phyloP scores from a whole-genome alignment of 495 filamentous ascomycete species.

The Podospora pseudocomata region DNA sequence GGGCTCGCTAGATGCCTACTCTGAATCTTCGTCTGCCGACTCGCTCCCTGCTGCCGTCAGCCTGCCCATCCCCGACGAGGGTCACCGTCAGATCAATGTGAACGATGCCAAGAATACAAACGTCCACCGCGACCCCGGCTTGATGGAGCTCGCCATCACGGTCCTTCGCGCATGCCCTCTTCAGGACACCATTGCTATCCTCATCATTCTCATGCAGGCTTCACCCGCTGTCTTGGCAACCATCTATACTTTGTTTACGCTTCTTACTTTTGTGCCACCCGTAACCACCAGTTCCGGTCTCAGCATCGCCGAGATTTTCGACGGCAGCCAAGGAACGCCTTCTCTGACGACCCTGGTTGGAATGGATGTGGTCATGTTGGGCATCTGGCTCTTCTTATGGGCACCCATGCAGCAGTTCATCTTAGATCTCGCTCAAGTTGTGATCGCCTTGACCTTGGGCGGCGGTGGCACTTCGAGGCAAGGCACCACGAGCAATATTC shows the following conservation, averaged over 20 bases:
- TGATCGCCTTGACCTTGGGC: constrained; percentile 89
- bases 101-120: constrained; percentile 64
- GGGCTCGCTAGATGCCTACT: constrained; percentile 44
- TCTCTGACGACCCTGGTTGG: constrained; percentile 77
- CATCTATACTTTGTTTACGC: constrained; percentile 90
- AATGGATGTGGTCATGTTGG: constrained; percentile 74
- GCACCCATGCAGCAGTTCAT: constrained; percentile 81
- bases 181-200: constrained; percentile 93
- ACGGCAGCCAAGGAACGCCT: constrained; percentile 55
- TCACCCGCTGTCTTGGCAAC: constrained; percentile 84
- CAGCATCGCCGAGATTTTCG: constrained; percentile 50
- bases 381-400: constrained; percentile 89
- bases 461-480: constrained; percentile 78
- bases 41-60: constrained; percentile 35
- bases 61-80: constrained; percentile 40
- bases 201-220: constrained; percentile 96
- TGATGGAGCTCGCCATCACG: constrained; percentile 71
- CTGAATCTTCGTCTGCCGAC: constrained; percentile 50
- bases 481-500: constrained; percentile 65
- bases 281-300: constrained; percentile 54
- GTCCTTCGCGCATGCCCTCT: constrained; percentile 88
- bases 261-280: constrained; percentile 88
- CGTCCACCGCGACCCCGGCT: constrained; percentile 58
- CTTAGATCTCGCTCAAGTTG: constrained; percentile 90
- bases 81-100: constrained; percentile 60